phyloP scores from a whole-genome alignment of 208 protist species.

The Crithidia fasciculata region DNA sequence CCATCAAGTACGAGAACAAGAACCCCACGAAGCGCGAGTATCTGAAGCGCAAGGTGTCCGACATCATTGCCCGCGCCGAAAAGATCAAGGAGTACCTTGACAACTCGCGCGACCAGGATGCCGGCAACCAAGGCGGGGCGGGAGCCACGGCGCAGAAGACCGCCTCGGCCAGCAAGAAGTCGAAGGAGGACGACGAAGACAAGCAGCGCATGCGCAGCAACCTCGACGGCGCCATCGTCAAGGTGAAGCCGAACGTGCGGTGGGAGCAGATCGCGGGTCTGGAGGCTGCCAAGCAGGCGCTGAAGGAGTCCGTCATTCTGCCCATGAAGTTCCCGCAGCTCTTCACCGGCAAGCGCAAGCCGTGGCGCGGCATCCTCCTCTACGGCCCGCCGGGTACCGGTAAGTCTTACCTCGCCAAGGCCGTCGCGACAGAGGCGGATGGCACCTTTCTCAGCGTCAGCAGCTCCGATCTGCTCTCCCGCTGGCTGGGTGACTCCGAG shows the following conservation, averaged over 20 bases:
- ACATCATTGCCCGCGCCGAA: slow-evolving; percentile 96
- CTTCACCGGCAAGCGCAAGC: slow-evolving; percentile 92
- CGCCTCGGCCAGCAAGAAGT: slow-evolving; percentile 77
- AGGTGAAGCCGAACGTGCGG: slow-evolving; percentile 82
- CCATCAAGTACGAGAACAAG: slow-evolving; percentile 96
- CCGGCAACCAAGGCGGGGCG: slow-evolving; percentile 10
- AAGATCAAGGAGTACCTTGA: slow-evolving; percentile 95
- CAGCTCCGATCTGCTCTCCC: slow-evolving; percentile 89
- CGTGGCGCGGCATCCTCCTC: slow-evolving; percentile 93
- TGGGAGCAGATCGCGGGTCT: slow-evolving; percentile 93
- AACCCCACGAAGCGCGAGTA: slow-evolving; percentile 94
- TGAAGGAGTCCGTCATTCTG: slow-evolving; percentile 94
- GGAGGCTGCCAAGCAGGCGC: slow-evolving; percentile 88
- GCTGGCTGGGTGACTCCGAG: slow-evolving; percentile 94
- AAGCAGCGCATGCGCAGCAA: slow-evolving; percentile 88
- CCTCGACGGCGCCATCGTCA: slow-evolving; percentile 81
- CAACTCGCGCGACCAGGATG: slow-evolving; percentile 74
- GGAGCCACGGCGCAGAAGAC: slow-evolving; percentile 69
- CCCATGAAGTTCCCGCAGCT: slow-evolving; percentile 92
- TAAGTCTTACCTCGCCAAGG: slow-evolving; percentile 94
- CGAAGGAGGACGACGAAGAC: slow-evolving; percentile 93
- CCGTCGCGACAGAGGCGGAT: slow-evolving; percentile 89
- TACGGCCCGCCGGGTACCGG: slow-evolving; percentile 94
- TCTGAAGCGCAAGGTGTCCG: slow-evolving; percentile 88
- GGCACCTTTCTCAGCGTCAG: slow-evolving; percentile 94